Base-by-base conservation (phyloP, 495 filamentous ascomycete species). In the Xylaria longipes region DNA sequence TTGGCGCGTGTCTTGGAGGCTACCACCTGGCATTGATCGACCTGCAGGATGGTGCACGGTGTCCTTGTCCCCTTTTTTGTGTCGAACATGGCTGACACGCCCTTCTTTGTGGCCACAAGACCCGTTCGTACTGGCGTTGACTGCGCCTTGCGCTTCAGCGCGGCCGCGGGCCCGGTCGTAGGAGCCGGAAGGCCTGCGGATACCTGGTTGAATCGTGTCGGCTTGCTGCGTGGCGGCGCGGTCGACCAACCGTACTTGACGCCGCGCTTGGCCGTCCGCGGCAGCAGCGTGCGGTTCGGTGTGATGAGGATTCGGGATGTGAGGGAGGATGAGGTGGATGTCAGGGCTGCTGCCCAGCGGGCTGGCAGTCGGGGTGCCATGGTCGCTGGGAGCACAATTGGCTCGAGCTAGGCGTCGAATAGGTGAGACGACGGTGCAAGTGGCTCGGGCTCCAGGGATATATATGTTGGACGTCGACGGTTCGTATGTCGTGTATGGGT, bases 41-140 rank as follows among this genome's bases (percentile, higher is more conserved):
- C 86, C 82, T 98, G 96, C 46, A 99, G 88, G 65, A 99, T 93
- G 11, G 96, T 99, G 83, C 94, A 97, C 46, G 95, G 85, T 64
- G 88, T 91, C 63, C 96, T 91, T 68, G 86, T 88, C 35, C 94
- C 95, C 41, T 92, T 90, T 43, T 92, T 90, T 66, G 87, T 86
- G 76, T 93, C 91, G 86, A 91, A 98, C 72, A 97, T 82, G 65
- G 92, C 95, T 15, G 93, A 97, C 92, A 99, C 98, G 77, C 96
- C 96, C 82, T 93, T 94, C 84, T 99, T 99, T 77, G 90, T 88
- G 9, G 91, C 93, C 37, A 98, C 86, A 25, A 91, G 90, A 45
- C 96, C 96, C 37, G 93, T 90, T 0, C 96, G 91, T 45, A 92
- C 82, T 0, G 96, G 95, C 9, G 94, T 89, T 0, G 92, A 91